These are phyloP conservation scores for Phialophora tarda DNA, from an alignment of 2,329 filamentous ascomycete genomes.

Conservation along the genomic window DNA sequence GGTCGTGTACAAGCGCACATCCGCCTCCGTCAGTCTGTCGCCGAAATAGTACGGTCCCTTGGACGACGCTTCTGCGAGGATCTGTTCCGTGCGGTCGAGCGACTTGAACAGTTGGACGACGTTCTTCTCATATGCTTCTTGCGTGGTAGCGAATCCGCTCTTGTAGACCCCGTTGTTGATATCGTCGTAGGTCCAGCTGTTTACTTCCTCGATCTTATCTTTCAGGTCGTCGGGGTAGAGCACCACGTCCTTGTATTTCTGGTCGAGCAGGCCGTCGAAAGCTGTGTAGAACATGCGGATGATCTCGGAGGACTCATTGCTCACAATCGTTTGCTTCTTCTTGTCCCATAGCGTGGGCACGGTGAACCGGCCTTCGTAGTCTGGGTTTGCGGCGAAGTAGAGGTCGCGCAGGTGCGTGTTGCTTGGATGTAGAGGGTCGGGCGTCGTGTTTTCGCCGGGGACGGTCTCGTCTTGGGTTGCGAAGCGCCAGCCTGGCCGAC, in stretches of 20 bases:
- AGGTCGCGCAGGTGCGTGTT: conserved; percentile 77
- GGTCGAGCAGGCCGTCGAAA: conserved; percentile 74
- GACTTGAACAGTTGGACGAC: conserved; percentile 74
- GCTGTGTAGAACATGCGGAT: conserved; percentile 84
- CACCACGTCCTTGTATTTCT: conserved; percentile 62
- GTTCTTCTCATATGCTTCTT: conserved; percentile 80
- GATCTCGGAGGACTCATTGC: conserved; percentile 89
- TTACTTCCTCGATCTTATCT: conserved; percentile 73
- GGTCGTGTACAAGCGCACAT: conserved; percentile 76
- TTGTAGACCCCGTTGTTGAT: conserved; percentile 61
- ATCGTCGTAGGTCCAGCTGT: conserved; percentile 78
- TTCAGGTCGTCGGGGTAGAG: conserved; percentile 72
- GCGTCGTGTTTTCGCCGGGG: conserved; percentile 60
- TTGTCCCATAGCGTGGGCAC: conserved; percentile 82
- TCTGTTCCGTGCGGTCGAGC: conserved; percentile 75
- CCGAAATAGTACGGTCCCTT: conserved; percentile 75
- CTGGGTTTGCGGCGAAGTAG: conserved; percentile 75
- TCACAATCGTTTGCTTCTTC: conserved; percentile 75
- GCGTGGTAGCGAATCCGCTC: conserved; percentile 80
- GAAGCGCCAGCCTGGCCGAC: conserved; percentile 78
- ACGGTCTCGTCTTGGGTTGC: conserved; percentile 66
- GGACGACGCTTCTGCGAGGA: conserved; percentile 58
- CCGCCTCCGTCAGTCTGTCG: conserved; percentile 75
- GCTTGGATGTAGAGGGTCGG: conserved; percentile 65
- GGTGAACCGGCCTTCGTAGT: conserved; percentile 81